Evolutionary conservation across 495 filamentous ascomycete genomes (phyloP).

Genomic region (Aspergillus sclerotioniger): DNA sequence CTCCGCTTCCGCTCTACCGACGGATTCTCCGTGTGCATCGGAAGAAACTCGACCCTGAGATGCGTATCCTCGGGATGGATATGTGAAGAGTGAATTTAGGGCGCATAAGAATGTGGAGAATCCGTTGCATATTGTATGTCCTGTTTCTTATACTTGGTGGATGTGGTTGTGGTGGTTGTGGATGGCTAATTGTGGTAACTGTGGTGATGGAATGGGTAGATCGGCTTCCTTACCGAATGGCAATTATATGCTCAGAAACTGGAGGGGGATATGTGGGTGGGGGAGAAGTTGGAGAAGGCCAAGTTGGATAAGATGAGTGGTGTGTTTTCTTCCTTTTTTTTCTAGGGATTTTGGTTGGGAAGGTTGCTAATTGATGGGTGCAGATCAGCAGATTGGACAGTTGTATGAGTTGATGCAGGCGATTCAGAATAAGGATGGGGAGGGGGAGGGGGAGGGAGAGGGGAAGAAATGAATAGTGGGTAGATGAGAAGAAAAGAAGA

Average conservation of each 20-base stretch:
- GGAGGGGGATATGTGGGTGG: slow-evolving; percentile 80
- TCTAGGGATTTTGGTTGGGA: slow-evolving; percentile 5
- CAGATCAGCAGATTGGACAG: slow-evolving; percentile 91
- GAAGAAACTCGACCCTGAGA: slow-evolving; percentile 65
- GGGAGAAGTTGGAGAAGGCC: slow-evolving; percentile 68
- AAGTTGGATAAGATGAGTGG: slow-evolving; percentile 95
- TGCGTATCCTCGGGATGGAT: slow-evolving; percentile 86
- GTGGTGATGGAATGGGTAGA: slow-evolving; percentile 48
- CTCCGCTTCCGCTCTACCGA: slow-evolving; percentile 87
- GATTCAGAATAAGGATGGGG: slow-evolving; percentile 53
- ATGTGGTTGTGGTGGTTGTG: no score
- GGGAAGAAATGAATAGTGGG: slow-evolving; percentile 14
- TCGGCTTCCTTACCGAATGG: slow-evolving; percentile 96
- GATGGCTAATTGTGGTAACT: no score
- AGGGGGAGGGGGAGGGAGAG: slow-evolving; percentile 18
- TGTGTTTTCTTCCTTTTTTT: slow-evolving; percentile 46
- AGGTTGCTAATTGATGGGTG: slow-evolving; percentile 8
- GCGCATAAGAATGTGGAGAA: slow-evolving; percentile 81
- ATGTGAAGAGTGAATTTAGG: slow-evolving; percentile 88
- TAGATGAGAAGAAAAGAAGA: neutral
- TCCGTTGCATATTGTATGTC: slow-evolving; percentile 80
- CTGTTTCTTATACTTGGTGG: neutral
- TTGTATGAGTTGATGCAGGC: slow-evolving; percentile 91
- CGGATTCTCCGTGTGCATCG: slow-evolving; percentile 84
- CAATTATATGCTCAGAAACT: slow-evolving; percentile 89